Evolutionary conservation across 345 rosid species (phyloP).

Genomic region (Cardamine chenopodiifolia): DNA sequence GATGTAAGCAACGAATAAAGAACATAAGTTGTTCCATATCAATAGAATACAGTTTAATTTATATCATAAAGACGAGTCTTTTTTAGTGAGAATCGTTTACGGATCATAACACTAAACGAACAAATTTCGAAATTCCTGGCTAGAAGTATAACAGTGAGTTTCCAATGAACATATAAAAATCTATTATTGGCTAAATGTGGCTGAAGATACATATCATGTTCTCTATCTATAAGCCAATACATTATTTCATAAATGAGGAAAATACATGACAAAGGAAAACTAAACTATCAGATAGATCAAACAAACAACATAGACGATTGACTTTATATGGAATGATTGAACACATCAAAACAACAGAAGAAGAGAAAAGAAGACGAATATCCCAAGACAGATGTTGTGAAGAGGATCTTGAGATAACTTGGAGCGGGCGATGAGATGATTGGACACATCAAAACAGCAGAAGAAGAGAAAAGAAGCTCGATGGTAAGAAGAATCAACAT

Average conservation of each 20-base stretch:
- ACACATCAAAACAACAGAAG: no score
- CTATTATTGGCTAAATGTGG: neutral
- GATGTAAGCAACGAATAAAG: constrained; percentile 25
- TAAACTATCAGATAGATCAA: neutral
- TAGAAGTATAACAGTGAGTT: neutral
- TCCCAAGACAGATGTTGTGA: no score
- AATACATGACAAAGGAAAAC: neutral
- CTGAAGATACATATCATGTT: neutral
- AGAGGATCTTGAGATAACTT: no score
- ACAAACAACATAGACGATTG: neutral
- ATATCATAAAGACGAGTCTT: neutral
- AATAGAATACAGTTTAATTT: neutral
- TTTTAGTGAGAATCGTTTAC: neutral
- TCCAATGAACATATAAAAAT: neutral
- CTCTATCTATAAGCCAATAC: constrained; percentile 8
- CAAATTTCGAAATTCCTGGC: neutral
- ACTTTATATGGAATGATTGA: no score
- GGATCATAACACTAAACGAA: neutral
- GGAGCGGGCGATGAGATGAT: no score
- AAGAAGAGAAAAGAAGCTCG: no score
- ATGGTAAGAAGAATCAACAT: no score
- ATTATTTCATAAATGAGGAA: neutral
- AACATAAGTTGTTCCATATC: neutral
- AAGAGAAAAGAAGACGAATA: no score
- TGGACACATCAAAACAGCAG: no score